Conservation (phyloP, 2,329 filamentous ascomycete genomes). For the Claviceps pazoutovae region DNA sequence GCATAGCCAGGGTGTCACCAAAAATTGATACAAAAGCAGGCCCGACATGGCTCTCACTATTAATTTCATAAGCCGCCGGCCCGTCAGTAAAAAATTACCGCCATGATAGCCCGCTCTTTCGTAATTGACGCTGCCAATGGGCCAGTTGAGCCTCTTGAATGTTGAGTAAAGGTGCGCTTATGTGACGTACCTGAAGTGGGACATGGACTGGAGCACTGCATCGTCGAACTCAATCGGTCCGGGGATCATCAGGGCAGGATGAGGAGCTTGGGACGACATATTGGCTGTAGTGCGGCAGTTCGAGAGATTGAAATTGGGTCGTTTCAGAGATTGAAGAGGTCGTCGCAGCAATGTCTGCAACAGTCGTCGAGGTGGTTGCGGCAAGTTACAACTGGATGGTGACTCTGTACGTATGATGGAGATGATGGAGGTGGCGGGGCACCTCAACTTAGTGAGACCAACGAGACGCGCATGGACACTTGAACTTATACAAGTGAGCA, state of each 20-base stretch:
- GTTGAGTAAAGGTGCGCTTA: background rate
- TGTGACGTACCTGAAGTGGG: constrained; percentile 64
- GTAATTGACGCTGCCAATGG: background rate
- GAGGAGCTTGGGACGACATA: constrained; percentile 49
- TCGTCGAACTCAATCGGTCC: constrained; percentile 98
- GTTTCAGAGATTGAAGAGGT: background rate
- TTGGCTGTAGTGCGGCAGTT: constrained; percentile 13
- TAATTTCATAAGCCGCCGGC: background rate
- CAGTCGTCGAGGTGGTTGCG: constrained; percentile 1
- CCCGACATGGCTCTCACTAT: constrained; percentile 85
- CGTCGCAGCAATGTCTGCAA: background rate
- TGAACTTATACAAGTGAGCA: too few relatives aligned
- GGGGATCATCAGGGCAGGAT: constrained; percentile 77
- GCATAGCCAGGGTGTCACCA: constrained; percentile 73
- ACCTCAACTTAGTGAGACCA: background rate
- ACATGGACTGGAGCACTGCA: constrained; percentile 89
- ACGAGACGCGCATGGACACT: too few relatives aligned
- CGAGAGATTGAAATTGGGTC: background rate
- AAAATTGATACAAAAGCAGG: constrained; percentile 80
- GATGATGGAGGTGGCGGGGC: constrained; percentile 1
- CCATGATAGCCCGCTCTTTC: background rate
- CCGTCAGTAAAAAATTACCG: background rate
- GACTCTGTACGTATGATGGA: background rate
- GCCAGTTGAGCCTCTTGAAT: background rate
- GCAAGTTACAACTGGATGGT: background rate